A percentile compares a stretch with the other conserved stretches of the same genome.
phyloP scores from a whole-genome alignment of 306 rosid genomes.

The Cicer arietinum region DNA sequence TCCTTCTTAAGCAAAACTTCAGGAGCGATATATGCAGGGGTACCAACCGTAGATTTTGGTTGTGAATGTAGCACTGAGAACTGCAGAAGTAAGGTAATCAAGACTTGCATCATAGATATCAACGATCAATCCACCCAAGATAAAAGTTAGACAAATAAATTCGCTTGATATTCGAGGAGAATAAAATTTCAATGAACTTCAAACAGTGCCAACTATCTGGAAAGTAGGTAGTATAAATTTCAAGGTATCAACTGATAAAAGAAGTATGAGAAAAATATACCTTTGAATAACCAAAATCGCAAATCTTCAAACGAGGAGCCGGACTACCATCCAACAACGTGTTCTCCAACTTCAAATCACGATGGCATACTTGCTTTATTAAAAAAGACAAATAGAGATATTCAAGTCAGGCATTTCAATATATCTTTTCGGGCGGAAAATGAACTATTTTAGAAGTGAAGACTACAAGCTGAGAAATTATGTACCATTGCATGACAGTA shows the following conservation, averaged over 20 bases:
- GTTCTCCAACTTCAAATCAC: slow-evolving; percentile 94
- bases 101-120: slow-evolving; percentile 42
- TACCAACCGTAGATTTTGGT: slow-evolving; percentile 97
- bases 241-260: slow-evolving; percentile 9
- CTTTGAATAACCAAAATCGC: slow-evolving; percentile 97
- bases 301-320: slow-evolving; percentile 93
- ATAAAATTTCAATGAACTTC: slow-evolving; percentile 16
- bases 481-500: slow-evolving; percentile 92
- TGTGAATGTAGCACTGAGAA: slow-evolving; percentile 94
- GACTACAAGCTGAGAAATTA: not conserved
- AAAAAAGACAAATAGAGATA: slow-evolving; percentile 30
- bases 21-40: slow-evolving; percentile 98
- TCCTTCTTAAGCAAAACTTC: slow-evolving; percentile 93
- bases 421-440: slow-evolving; percentile 6
- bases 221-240: not conserved
- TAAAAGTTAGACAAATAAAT: not conserved
- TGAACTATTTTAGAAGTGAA: not conserved
- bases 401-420: slow-evolving; percentile 34
- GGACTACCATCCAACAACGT: slow-evolving; percentile 93
- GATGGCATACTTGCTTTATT: slow-evolving; percentile 91
- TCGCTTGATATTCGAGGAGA: not conserved
- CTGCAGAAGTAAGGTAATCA: slow-evolving; percentile 53
- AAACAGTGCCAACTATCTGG: not conserved
- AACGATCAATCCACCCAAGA: slow-evolving; percentile 14
- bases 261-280: slow-evolving; percentile 46